Evolutionary conservation across 345 rosid genomes (phyloP).

Genomic region (Salix caprea): DNA sequence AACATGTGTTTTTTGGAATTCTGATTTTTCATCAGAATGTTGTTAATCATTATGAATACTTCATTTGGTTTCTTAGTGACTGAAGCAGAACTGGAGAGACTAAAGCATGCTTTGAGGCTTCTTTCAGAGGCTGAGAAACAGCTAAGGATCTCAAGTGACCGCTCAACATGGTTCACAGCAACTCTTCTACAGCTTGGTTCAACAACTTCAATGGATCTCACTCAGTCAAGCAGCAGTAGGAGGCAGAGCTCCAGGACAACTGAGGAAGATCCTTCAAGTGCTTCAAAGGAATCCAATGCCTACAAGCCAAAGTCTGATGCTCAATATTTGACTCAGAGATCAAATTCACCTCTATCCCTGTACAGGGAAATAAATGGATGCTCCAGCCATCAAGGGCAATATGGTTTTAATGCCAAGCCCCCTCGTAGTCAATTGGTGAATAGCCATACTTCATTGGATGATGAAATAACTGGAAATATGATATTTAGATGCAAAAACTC

Average conservation of each 20-base stretch:
- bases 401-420: constrained; percentile 36
- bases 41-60: not conserved
- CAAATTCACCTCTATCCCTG: constrained; percentile 54
- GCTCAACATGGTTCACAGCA: constrained; percentile 96
- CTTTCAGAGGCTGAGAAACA: constrained; percentile 97
- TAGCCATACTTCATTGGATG: constrained; percentile 38
- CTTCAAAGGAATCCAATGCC: constrained; percentile 53
- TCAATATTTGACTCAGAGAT: constrained; percentile 38
- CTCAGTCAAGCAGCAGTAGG: constrained; percentile 71
- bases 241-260: constrained; percentile 83
- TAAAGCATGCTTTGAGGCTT: constrained; percentile 93
- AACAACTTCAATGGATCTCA: constrained; percentile 65
- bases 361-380: constrained; percentile 40
- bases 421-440: constrained; percentile 34
- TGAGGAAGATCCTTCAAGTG: constrained; percentile 73
- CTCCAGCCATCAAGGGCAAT: constrained; percentile 38
- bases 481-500: constrained; percentile 44
- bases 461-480: constrained; percentile 34
- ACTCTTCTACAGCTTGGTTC: constrained; percentile 92
- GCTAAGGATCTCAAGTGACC: constrained; percentile 76
- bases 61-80: constrained; percentile 43
- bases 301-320: constrained; percentile 55
- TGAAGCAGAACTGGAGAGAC: constrained; percentile 74
- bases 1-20: not conserved
- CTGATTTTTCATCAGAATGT: not conserved